phyloP scores from a whole-genome alignment of 306 rosid genomes.

The Rosa chinensis region DNA sequence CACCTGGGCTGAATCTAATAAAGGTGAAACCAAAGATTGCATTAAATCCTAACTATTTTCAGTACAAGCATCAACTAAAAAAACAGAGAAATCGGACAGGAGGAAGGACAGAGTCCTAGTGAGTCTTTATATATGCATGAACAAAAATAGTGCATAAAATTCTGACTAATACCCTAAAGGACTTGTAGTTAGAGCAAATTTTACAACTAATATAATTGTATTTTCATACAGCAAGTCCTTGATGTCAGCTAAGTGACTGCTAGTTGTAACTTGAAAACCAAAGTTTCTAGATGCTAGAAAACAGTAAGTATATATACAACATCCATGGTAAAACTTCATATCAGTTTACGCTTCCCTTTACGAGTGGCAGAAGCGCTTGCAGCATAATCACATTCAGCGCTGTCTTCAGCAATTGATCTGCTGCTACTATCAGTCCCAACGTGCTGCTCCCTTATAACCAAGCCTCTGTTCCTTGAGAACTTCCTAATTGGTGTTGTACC shows the following conservation, averaged over 20 bases:
- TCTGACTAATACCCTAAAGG: slow-evolving; percentile 4
- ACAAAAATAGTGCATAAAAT: background rate
- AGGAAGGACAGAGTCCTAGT: background rate
- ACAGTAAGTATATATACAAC: background rate
- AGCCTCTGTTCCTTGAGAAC: slow-evolving; percentile 68
- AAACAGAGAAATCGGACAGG: no score
- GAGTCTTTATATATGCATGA: background rate
- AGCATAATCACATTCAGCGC: background rate
- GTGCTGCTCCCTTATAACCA: slow-evolving; percentile 50
- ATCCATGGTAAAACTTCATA: background rate
- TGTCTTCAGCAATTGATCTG: slow-evolving; percentile 25
- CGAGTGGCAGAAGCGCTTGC: slow-evolving; percentile 17
- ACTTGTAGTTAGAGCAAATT: background rate
- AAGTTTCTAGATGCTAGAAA: background rate
- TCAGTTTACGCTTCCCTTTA: slow-evolving; percentile 15
- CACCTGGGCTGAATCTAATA: no score
- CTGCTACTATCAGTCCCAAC: slow-evolving; percentile 44
- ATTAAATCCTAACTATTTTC: background rate
- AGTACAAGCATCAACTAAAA: background rate
- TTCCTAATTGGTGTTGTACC: slow-evolving; percentile 69
- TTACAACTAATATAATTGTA: background rate
- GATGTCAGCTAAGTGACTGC: slow-evolving; percentile 8
- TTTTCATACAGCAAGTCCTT: background rate
- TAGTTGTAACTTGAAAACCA: background rate
- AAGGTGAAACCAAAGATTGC: no score